These are phyloP conservation scores for Talaromyces sp. DNA, from an alignment of 2,329 filamentous ascomycete genomes.

Conservation along the genomic window DNA sequence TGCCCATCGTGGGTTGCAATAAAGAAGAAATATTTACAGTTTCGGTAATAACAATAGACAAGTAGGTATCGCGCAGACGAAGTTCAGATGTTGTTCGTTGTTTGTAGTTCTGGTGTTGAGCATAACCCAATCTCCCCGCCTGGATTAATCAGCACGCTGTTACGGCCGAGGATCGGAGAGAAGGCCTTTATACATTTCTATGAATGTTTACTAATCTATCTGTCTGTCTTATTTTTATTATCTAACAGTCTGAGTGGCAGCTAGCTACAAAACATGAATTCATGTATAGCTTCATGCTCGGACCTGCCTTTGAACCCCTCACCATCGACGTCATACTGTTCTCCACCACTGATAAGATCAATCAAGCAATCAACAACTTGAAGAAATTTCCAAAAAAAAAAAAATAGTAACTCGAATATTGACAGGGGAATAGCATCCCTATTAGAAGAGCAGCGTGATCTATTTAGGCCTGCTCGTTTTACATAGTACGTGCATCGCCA, in stretches of 20 bases:
- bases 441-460: too few relatives aligned
- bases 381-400: too few relatives aligned
- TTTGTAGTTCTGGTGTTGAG: not conserved
- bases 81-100: not conserved
- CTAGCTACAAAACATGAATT: not conserved
- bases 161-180: not conserved
- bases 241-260: not conserved
- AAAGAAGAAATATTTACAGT: not conserved
- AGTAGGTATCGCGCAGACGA: not conserved
- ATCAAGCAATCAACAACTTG: not conserved
- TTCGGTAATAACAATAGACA: not conserved
- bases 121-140: not conserved
- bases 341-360: not conserved
- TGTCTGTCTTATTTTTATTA: not conserved
- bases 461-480: too few relatives aligned
- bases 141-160: slow-evolving; percentile 5
- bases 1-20: slow-evolving; percentile 3
- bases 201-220: not conserved
- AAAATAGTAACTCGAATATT: too few relatives aligned
- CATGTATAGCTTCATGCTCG: not conserved
- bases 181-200: not conserved
- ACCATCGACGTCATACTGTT: not conserved
- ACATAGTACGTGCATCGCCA: too few relatives aligned
- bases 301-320: not conserved
- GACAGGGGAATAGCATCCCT: too few relatives aligned